These are phyloP conservation scores for Microstegium vimineum DNA, from an alignment of 176 grass and related monocot species.

Conservation along the genomic window DNA sequence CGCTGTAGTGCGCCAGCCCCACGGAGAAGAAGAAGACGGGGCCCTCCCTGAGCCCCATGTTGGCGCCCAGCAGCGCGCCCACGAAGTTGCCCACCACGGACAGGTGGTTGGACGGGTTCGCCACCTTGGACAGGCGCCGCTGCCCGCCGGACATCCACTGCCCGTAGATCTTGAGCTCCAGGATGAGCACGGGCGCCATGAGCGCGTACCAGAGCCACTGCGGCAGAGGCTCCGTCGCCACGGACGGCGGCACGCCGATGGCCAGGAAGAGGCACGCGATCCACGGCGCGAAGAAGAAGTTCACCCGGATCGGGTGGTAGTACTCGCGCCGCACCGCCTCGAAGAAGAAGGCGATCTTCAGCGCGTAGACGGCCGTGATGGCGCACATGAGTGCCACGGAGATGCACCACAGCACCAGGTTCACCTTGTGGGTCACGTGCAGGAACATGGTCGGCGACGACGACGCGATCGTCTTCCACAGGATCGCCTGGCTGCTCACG, in stretches of 20 bases:
- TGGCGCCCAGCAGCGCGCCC: slow-evolving; percentile 73
- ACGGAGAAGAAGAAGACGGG: slow-evolving; percentile 86
- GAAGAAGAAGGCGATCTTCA: slow-evolving; percentile 79
- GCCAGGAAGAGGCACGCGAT: slow-evolving; percentile 73
- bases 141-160: slow-evolving; percentile 97
- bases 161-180: slow-evolving; percentile 94
- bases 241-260: slow-evolving; percentile 47
- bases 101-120: slow-evolving; percentile 85
- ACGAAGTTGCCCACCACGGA: slow-evolving; percentile 89
- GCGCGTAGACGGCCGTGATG: slow-evolving; percentile 44
- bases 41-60: slow-evolving; percentile 71
- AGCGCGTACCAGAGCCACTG: slow-evolving; percentile 68
- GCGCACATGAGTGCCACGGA: slow-evolving; percentile 43
- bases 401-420: slow-evolving; percentile 74
- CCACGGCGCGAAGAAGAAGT: slow-evolving; percentile 98
- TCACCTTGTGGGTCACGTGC: slow-evolving; percentile 47
- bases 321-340: slow-evolving; percentile 85
- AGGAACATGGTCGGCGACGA: slow-evolving; percentile 64
- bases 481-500: slow-evolving; percentile 86
- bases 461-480: slow-evolving; percentile 75
- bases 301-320: slow-evolving; percentile 83
- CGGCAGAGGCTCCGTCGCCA: slow-evolving; percentile 30
- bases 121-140: slow-evolving; percentile 77
- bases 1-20: slow-evolving; percentile 79
- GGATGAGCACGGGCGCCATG: slow-evolving; percentile 67